These are phyloP conservation scores for Colletotrichum gigasporum DNA, from an alignment of 2,329 filamentous ascomycete genomes.

Conservation along the genomic window DNA sequence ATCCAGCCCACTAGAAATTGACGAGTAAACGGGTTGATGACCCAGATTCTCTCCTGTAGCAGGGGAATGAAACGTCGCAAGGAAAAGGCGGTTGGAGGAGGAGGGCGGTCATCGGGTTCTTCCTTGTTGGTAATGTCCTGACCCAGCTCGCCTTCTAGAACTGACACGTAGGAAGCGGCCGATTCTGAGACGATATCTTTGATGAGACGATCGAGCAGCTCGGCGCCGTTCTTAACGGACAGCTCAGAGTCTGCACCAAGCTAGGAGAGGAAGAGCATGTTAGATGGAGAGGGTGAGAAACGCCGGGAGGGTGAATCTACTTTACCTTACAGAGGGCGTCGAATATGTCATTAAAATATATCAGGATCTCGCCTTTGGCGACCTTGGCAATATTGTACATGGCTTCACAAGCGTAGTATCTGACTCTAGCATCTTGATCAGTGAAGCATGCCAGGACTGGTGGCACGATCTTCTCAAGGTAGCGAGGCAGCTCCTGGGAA, in stretches of 20 bases:
- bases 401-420: constrained; percentile 98
- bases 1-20: constrained; percentile 98
- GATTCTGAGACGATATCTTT: constrained; percentile 98
- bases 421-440: constrained; percentile 95
- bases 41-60: constrained; percentile 91
- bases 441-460: constrained; percentile 97
- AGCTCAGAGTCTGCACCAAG: constrained; percentile 95
- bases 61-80: constrained; percentile 90
- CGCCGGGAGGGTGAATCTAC: background rate
- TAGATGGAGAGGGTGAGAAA: background rate
- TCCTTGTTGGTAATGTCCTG: constrained; percentile 55
- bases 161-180: constrained; percentile 91
- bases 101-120: constrained; percentile 41
- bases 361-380: constrained; percentile 94
- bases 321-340: constrained; percentile 94
- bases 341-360: constrained; percentile 99
- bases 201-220: constrained; percentile 91
- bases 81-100: constrained; percentile 87
- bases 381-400: constrained; percentile 99
- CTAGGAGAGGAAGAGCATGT: constrained; percentile 53
- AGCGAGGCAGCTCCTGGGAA: constrained; percentile 84
- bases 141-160: constrained; percentile 71
- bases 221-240: constrained; percentile 97
- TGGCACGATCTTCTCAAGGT: constrained; percentile 92
- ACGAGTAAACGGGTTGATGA: constrained; percentile 92